phyloP scores from a whole-genome alignment of 78 protist genomes.

The Salpingoeca rosetta region DNA sequence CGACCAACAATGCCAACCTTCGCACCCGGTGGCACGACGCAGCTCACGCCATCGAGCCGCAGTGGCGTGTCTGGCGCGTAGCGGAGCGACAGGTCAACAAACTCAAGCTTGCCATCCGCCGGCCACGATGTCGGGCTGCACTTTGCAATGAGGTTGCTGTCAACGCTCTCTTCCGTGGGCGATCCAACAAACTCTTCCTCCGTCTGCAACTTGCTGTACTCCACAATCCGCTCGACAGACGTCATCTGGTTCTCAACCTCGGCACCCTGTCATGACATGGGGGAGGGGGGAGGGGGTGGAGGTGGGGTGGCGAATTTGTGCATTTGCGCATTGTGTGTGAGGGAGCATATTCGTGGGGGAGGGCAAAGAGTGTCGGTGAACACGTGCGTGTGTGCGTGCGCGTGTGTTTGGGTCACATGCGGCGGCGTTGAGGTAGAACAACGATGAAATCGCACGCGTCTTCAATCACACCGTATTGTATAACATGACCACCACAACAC shows the following conservation, averaged over 20 bases:
- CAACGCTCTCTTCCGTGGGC: background rate
- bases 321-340: no score
- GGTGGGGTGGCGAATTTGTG: no score
- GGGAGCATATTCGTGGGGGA: no score
- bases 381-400: no score
- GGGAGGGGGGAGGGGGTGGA: no score
- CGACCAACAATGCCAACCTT: slow-evolving; percentile 86
- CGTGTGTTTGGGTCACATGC: no score
- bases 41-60: background rate
- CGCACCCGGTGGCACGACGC: slow-evolving; percentile 40
- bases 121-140: slow-evolving; percentile 33
- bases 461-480: no score
- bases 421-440: no score
- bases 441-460: no score
- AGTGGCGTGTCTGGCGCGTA: background rate
- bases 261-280: no score
- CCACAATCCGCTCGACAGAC: background rate
- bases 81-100: slow-evolving; percentile 20
- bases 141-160: background rate
- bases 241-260: background rate
- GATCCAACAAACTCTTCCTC: background rate
- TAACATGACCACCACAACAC: no score
- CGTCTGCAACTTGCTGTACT: background rate
- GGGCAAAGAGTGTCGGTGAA: no score
- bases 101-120: slow-evolving; percentile 36